These are phyloP conservation scores for Nitzschia putrida DNA, from an alignment of 108 stramenopile genomes.

Conservation along the genomic window DNA sequence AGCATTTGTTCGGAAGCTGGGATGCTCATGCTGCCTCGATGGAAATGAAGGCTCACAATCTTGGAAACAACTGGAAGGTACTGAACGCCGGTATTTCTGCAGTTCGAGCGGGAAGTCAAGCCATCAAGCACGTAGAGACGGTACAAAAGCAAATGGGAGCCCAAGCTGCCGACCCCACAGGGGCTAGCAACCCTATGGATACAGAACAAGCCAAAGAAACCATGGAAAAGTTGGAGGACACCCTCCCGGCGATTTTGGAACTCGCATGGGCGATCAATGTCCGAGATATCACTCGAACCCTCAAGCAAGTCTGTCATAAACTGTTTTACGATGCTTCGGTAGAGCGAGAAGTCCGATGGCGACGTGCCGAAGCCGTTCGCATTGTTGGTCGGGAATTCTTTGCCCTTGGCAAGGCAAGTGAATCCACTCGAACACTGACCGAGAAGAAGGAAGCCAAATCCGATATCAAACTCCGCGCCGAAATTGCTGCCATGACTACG, in stretches of 20 bases:
- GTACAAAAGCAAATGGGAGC: conserved; percentile 51
- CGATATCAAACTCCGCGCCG: conserved; percentile 81
- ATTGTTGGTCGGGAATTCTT: conserved; percentile 75
- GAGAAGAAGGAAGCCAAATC: conserved; percentile 15
- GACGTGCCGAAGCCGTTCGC: conserved; percentile 72
- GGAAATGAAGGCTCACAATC: conserved; percentile 50
- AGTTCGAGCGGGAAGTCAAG: conserved; percentile 67
- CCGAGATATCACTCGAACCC: conserved; percentile 77
- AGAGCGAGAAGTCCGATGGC: conserved; percentile 41
- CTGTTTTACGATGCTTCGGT: conserved; percentile 75
- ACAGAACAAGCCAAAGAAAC: conserved; percentile 64
- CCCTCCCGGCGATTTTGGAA: conserved; percentile 81
- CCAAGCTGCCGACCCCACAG: conserved; percentile 7
- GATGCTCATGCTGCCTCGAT: conserved; percentile 68
- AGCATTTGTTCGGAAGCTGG: conserved; percentile 51
- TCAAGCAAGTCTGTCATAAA: conserved; percentile 74
- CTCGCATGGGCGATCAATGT: conserved; percentile 86
- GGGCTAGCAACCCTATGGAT: conserved; percentile 27
- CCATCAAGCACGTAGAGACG: conserved; percentile 75
- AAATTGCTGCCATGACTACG: conserved; percentile 87
- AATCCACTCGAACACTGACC: conserved; percentile 24
- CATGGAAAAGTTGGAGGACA: conserved; percentile 75
- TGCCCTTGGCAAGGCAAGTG: conserved; percentile 59
- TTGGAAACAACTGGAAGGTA: conserved; percentile 63
- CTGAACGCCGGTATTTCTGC: conserved; percentile 73